Evolutionary conservation across 192 early-diverging fungal species (phyloP), one percentile per base, ranked within the genome.

Genomic region (Rhizophlyctis rosea): DNA sequence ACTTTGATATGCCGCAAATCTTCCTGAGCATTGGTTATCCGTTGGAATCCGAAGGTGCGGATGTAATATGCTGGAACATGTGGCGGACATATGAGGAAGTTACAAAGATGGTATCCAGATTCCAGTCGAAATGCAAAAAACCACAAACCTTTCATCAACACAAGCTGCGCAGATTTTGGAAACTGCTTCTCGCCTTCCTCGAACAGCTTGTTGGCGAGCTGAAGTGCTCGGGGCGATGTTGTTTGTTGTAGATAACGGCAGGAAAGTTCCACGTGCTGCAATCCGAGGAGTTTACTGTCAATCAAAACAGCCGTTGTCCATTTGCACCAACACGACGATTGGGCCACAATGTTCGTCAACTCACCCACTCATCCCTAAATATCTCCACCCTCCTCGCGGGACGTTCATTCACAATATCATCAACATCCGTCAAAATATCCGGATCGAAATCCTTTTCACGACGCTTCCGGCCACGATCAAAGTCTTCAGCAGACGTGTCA

Each of bases 161-260:
- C 34, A n/a, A 57, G 33, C 56, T 33, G 7, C 21, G 57, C 21
- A 2, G 57, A 58, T 3, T 31, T 50, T 31, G 65, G 65, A 59
- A 67, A 67, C 50, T 67, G 65, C 24, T 59, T 48, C 4, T 57
- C 16, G 18, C 56, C 65, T 29, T 47, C 57, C 25, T 4, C 25
- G n/a, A 67, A 67, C 13, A 67, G 47, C 25, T 23, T 53, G 23
- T 50, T 67, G 28, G 57, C 65, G 3, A 67, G 28, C 3, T 33
- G 25, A 18, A 44, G 65, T 18, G 65, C 65, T 24, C 59, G 47
- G 14, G 57, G 9, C 9, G 50, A 24, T 25, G 3, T 23, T 30
- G 58, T 67, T 2, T 67, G 32, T 59, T 67, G 65, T 21, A 67
- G 25, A 52, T 59, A 67, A 7, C 65, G 56, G 31, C 65, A 67